Evolutionary conservation across 1,139 yeast species (phyloP), one percentile per base, ranked within the genome.

Genomic region (Taphrina flavorubra): DNA sequence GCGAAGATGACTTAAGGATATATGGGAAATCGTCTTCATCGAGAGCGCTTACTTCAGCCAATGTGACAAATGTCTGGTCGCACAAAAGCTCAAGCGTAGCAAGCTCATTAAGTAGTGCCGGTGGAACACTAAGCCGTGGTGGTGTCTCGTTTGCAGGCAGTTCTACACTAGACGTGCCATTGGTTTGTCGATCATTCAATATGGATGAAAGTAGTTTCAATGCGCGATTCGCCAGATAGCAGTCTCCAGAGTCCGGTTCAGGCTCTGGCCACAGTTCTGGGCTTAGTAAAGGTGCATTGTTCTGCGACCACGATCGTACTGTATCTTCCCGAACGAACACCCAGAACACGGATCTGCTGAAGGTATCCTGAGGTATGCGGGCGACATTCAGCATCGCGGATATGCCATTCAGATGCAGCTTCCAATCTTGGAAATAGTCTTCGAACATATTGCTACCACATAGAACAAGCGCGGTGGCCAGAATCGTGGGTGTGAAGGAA

Each of bases 401-500:
- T 11, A 53, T 53, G 25, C 58, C 58, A 53, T 53, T 37, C n/a
- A 53, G 42, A 36, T 53, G 58, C 13, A 53, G 18, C 34, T 53
- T 53, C 58, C 58, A 53, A 16, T 53, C 58, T 13, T 53, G 42
- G 16, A 53, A 53, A n/a, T 53, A 53, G 34, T 53, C 42, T 20
- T 53, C 58, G 42, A 53, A 53, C 58, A 53, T 53, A 16, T 53
- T 53, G 58, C 40, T 34, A 7, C 58, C 58, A 53, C 58, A 53
- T 14, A 53, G 42, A 34, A 53, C 58, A 14, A 53, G 42, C 18
- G 58, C 58, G n/a, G 58, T 53, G 1, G 58, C 58, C 2, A 53
- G 42, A 53, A 53, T 37, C 1, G 58, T 53, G 42, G 58, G 25
- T 14, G 58, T 36, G 20, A 53, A 53, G 20, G 42, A 53, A 53